Conservation (phyloP, 148 eudicot genomes). For the Mesembryanthemum crystallinum region DNA sequence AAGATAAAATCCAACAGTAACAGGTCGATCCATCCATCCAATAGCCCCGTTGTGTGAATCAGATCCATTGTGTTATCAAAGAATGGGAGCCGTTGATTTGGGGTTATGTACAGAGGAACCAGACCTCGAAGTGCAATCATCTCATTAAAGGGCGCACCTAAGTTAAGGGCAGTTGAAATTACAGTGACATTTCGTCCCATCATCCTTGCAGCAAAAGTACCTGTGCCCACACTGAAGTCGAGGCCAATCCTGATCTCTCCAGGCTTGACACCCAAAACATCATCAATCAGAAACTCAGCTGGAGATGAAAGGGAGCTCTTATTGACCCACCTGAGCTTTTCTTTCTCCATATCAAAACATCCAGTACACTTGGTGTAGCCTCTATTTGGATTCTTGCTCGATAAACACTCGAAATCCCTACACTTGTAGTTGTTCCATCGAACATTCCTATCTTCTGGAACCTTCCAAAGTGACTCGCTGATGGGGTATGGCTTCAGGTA, state of each 20-base stretch:
- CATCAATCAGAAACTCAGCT: slow-evolving; percentile 55
- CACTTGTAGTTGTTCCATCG: slow-evolving; percentile 87
- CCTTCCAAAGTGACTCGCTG: slow-evolving; percentile 82
- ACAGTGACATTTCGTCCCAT: slow-evolving; percentile 73
- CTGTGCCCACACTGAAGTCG: slow-evolving; percentile 86
- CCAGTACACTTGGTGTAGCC: slow-evolving; percentile 72
- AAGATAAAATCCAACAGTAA: slow-evolving; percentile 73
- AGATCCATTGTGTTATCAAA: slow-evolving; percentile 90
- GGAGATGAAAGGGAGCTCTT: slow-evolving; percentile 38
- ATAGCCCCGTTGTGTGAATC: slow-evolving; percentile 73
- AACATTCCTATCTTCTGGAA: slow-evolving; percentile 78
- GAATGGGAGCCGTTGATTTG: slow-evolving; percentile 86
- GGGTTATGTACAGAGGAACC: slow-evolving; percentile 64
- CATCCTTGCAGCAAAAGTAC: slow-evolving; percentile 92
- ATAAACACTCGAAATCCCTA: slow-evolving; percentile 66
- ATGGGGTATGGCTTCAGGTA: slow-evolving; percentile 75
- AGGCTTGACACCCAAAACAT: slow-evolving; percentile 67
- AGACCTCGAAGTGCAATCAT: slow-evolving; percentile 87
- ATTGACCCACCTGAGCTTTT: slow-evolving; percentile 74
- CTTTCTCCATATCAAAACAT: slow-evolving; percentile 94
- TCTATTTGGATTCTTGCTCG: slow-evolving; percentile 69
- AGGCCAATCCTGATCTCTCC: slow-evolving; percentile 88
- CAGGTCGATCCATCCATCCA: slow-evolving; percentile 95
- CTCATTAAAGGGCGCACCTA: slow-evolving; percentile 95
- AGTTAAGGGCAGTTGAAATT: slow-evolving; percentile 77